Evolutionary conservation across 148 eudicot species (phyloP), one percentile per base, ranked within the genome.

Genomic region (Selenicereus undatus): DNA sequence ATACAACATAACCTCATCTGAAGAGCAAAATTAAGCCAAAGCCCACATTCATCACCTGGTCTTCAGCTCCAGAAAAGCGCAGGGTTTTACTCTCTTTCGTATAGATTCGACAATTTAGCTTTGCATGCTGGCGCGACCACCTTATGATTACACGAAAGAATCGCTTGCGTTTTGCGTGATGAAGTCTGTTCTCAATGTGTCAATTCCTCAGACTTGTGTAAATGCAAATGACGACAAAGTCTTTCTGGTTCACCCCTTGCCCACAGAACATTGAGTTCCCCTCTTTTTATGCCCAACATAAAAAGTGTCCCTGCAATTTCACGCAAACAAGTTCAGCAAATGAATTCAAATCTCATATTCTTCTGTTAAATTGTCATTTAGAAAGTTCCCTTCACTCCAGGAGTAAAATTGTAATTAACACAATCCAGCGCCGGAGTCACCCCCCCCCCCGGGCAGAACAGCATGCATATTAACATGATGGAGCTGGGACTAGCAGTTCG

Each of bases 191-290:
- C 8, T 48, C 52, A 48, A 48, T 48, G 52, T 48, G 77, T 27
- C 24, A 70, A 68, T 84, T 89, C 91, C n/a, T 89, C 87, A 16
- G 75, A 22, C 70, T 83, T 74, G 48, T 76, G 82, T 73, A 86
- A 88, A 65, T 79, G 80, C 32, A 85, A 51, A 83, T 94, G 98
- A 51, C 91, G 84, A 82, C 98, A 92, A 27, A 82, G 83, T 84
- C 89, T 88, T 71, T 88, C 84, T 2, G 97, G 97, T 81, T 89
- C 89, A 8, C 98, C 97, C 77, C 82, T 89, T 29, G 86, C 82
- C 97, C 98, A 94, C 62, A 94, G 76, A 58, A 82, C 75, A 79
- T 83, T 81, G 65, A 94, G 86, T 66, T 91, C 91, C 11, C 97
- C 97, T 87, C 97, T 85, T 82, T 81, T 89, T 71, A 75, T 88